Evolutionary conservation across 257 asterid species (phyloP).

Genomic region (Salvia splendens): DNA sequence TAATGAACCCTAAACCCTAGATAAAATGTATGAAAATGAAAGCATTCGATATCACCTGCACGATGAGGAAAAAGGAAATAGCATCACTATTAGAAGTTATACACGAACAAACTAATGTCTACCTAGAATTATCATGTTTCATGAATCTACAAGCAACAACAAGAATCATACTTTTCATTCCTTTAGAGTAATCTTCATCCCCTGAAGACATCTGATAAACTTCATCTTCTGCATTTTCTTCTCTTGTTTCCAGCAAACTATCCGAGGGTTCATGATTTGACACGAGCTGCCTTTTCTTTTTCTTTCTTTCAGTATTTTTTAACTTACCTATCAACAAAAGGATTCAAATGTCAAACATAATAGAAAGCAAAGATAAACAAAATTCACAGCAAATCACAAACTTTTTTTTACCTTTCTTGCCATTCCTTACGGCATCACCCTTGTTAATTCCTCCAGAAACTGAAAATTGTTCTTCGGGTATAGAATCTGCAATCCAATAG

Average conservation of each 20-base stretch:
- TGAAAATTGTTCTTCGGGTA: slow-evolving; percentile 24
- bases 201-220: slow-evolving; percentile 80
- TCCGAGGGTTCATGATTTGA: slow-evolving; percentile 34
- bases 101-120: too few species aligned
- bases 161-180: slow-evolving; percentile 78
- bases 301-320: slow-evolving; percentile 36
- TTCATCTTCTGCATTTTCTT: slow-evolving; percentile 49
- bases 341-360: slow-evolving; percentile 11
- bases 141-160: not conserved
- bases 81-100: not conserved
- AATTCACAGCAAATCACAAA: not conserved
- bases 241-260: slow-evolving; percentile 39
- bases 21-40: not conserved
- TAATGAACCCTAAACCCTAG: not conserved
- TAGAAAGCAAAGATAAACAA: not conserved
- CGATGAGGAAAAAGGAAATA: not conserved
- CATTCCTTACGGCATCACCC: slow-evolving; percentile 27
- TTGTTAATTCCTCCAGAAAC: slow-evolving; percentile 22
- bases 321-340: slow-evolving; percentile 48
- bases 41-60: slow-evolving; percentile 1
- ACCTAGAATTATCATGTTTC: too few species aligned
- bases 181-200: slow-evolving; percentile 75
- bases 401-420: slow-evolving; percentile 32
- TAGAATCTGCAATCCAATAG: slow-evolving; percentile 19
- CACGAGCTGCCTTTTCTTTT: slow-evolving; percentile 38